phyloP scores from a whole-genome alignment of 768 basidiomycete genomes.

The Termitomyces sp. region DNA sequence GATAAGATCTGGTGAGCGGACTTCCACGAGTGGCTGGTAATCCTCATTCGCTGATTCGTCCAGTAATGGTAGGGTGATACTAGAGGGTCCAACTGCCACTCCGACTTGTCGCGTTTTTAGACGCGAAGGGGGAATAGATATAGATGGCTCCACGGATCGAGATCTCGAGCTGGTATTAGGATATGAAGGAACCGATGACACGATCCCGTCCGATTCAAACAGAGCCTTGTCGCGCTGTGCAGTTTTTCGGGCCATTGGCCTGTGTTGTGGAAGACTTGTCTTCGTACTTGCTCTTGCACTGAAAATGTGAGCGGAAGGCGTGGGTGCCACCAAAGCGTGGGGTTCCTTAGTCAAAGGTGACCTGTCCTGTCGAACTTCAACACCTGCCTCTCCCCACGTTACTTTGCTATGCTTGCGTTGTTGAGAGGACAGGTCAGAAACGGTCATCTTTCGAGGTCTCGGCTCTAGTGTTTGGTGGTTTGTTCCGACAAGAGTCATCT shows the following conservation, averaged over 20 bases:
- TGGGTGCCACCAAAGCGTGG: neutral
- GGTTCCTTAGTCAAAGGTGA: neutral
- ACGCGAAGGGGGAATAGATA: slow-evolving; percentile 1
- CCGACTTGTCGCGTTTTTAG: neutral
- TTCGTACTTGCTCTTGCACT: neutral
- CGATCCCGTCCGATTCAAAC: neutral
- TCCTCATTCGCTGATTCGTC: slow-evolving; percentile 8
- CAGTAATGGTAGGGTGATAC: neutral
- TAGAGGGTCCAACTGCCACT: neutral
- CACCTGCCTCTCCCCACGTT: neutral
- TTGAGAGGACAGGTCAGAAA: neutral
- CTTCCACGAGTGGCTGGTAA: neutral
- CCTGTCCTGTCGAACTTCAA: neutral
- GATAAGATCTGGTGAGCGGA: neutral
- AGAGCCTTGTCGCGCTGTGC: neutral
- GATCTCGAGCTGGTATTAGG: slow-evolving; percentile 27
- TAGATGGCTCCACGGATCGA: slow-evolving; percentile 24
- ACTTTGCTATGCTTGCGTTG: neutral
- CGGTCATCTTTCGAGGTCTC: neutral
- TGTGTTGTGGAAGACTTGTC: neutral
- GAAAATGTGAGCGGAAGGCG: neutral
- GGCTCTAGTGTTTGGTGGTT: neutral
- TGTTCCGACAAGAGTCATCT: slow-evolving; percentile 12
- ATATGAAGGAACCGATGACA: slow-evolving; percentile 20
- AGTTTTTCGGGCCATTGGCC: slow-evolving; percentile 3